Evolutionary conservation across 2,329 filamentous ascomycete species (phyloP), one percentile per base, ranked within the genome.

Genomic region (Curvularia verruculosa): DNA sequence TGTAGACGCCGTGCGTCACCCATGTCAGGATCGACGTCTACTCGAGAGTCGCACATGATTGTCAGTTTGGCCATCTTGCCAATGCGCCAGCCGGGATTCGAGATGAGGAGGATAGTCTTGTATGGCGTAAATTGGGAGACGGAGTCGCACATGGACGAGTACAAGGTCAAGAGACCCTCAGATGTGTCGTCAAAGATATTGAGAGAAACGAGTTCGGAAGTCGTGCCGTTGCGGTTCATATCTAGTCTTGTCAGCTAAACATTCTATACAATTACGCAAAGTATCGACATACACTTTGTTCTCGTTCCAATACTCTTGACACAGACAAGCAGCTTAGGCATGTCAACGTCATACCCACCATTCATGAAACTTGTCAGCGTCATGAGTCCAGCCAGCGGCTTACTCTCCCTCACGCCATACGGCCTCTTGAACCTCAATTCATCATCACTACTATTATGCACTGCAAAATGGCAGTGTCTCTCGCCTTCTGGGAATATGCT

Each of bases 401-500:
- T 67, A 0, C 66, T 68, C 37, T 74, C 68, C 6, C 28, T 69
- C 68, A 50, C 78, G 79, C 5, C 78, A 19, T 84, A 74, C 12
- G 84, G 84, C 26, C 64, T 71, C 34, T 79, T 82, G 64, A 79
- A 81, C 53, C 80, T 73, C 8, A 63, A 69, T 15, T 78, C 71
- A 34, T 79, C 73, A 49, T 82, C 79, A 39, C 73, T 76, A 26
- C 80, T 80, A n/a, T 79, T 74, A 51, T 86, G 81, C 10, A 87
- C 70, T 70, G 81, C 81, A 48, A 87, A 74, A 56, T 85, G 81
- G 41, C 82, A 85, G 40, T 79, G 78, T 6, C 79, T 79, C 52
- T 85, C 80, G 7, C 83, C 79, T 39, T 85, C 83, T 0, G 85
- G 85, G 51, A 86, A 86, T 28, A 88, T 79, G n/a, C 81, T 83